These are phyloP conservation scores for Zygosaccharomyces bailii DNA, from an alignment of 805 yeast species.

Conservation along the genomic window DNA sequence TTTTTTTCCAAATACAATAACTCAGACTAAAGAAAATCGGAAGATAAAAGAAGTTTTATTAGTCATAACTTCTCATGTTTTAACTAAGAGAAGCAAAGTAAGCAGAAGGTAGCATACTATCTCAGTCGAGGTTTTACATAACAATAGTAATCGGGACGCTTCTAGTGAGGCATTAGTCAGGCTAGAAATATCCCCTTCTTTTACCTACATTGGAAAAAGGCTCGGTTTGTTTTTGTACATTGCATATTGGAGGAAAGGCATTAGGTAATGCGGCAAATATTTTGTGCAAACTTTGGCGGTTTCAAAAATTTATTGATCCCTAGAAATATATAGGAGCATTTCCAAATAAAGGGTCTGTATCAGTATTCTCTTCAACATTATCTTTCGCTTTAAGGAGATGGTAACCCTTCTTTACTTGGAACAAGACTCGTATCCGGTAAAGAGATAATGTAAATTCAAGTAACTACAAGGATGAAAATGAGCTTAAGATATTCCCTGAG, in stretches of 20 bases:
- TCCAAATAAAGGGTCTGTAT: background rate
- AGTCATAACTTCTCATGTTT: background rate
- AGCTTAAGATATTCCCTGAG: background rate
- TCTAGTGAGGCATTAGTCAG: background rate
- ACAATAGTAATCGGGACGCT: background rate
- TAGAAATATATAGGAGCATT: background rate
- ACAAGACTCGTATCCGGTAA: background rate
- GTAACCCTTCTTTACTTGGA: background rate
- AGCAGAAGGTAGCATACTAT: background rate
- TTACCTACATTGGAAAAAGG: background rate
- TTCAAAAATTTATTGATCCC: background rate
- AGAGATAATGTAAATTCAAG: background rate
- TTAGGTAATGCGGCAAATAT: background rate
- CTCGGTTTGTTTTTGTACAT: background rate
- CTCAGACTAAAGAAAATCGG: background rate
- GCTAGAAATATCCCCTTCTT: background rate
- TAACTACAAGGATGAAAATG: background rate
- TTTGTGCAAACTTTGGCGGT: background rate
- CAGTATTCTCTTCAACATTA: background rate
- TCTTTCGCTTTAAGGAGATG: background rate
- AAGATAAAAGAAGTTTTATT: background rate
- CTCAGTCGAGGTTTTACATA: background rate
- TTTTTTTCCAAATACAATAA: background rate
- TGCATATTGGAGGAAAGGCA: background rate
- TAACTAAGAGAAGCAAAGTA: background rate